Evolutionary conservation across 108 stramenopile species (phyloP).

Genomic region (Conticribra weissflogii): DNA sequence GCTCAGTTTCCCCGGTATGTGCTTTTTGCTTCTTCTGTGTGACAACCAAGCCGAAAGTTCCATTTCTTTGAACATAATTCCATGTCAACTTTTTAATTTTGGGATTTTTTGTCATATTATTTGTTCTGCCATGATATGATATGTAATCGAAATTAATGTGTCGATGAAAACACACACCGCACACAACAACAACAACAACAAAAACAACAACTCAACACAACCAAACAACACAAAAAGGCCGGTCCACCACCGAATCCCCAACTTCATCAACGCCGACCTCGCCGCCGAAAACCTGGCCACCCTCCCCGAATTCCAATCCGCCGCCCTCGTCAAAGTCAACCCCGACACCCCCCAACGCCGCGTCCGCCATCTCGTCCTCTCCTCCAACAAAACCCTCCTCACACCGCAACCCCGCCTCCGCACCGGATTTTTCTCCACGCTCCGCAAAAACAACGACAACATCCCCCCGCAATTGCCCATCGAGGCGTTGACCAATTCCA

Average conservation of each 20-base stretch:
- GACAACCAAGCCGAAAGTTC: too few relatives aligned
- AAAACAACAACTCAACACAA: neutral
- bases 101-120: neutral
- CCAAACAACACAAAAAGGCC: slow-evolving; percentile 31
- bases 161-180: too few relatives aligned
- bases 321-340: slow-evolving; percentile 64
- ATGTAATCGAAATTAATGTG: neutral
- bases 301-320: slow-evolving; percentile 59
- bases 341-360: slow-evolving; percentile 72
- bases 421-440: slow-evolving; percentile 70
- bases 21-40: neutral
- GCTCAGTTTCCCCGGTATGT: slow-evolving; percentile 53
- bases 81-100: neutral
- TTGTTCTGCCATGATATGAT: neutral
- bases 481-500: slow-evolving; percentile 58
- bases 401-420: slow-evolving; percentile 75
- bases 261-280: slow-evolving; percentile 63
- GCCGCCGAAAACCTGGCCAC: slow-evolving; percentile 55
- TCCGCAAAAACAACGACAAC: slow-evolving; percentile 40
- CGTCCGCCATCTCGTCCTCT: slow-evolving; percentile 58
- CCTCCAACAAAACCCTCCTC: slow-evolving; percentile 63
- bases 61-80: too few relatives aligned
- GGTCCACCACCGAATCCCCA: slow-evolving; percentile 78
- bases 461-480: slow-evolving; percentile 55
- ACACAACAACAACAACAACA: neutral